These are phyloP conservation scores for Chamaenerion angustifolium DNA, from an alignment of 345 rosid genomes.

Conservation along the genomic window DNA sequence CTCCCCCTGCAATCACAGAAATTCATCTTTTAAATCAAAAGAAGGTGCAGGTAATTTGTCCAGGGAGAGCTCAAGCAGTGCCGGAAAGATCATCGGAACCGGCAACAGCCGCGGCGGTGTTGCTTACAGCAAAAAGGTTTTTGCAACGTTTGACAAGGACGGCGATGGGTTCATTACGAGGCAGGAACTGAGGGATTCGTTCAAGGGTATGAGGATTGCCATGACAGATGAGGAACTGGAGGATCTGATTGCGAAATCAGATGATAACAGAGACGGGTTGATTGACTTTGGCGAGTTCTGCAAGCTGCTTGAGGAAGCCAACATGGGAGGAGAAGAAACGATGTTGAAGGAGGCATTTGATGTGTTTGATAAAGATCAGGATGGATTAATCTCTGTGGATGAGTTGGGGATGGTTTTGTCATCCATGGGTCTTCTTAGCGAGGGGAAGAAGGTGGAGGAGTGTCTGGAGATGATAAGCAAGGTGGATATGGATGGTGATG, in stretches of 20 bases:
- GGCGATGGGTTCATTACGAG: slow-evolving; percentile 45
- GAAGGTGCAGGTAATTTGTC: too few relatives aligned
- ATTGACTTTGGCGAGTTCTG: slow-evolving; percentile 46
- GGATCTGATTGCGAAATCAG: slow-evolving; percentile 34
- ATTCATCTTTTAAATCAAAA: background rate
- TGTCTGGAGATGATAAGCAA: slow-evolving; percentile 46
- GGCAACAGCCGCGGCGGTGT: background rate
- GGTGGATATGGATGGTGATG: slow-evolving; percentile 55
- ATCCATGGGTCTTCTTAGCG: slow-evolving; percentile 31
- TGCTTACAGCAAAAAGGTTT: slow-evolving; percentile 22
- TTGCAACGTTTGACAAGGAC: slow-evolving; percentile 36
- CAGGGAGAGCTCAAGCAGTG: background rate
- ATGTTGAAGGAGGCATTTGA: slow-evolving; percentile 46
- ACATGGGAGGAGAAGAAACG: slow-evolving; percentile 7
- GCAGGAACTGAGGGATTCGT: slow-evolving; percentile 23
- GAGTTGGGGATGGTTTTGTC: slow-evolving; percentile 37
- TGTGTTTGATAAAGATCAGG: slow-evolving; percentile 47
- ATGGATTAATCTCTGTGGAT: slow-evolving; percentile 48
- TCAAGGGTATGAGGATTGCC: slow-evolving; percentile 8
- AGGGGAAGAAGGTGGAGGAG: slow-evolving; percentile 37
- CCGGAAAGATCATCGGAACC: too few relatives aligned
- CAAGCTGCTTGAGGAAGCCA: slow-evolving; percentile 10
- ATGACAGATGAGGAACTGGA: slow-evolving; percentile 19
- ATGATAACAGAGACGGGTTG: slow-evolving; percentile 38
- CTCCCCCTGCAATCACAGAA: background rate